Evolutionary conservation across 1,284 basidiomycete genomes (phyloP), one percentile per base, ranked within the genome.

Genomic region (Abortiporus biennis): DNA sequence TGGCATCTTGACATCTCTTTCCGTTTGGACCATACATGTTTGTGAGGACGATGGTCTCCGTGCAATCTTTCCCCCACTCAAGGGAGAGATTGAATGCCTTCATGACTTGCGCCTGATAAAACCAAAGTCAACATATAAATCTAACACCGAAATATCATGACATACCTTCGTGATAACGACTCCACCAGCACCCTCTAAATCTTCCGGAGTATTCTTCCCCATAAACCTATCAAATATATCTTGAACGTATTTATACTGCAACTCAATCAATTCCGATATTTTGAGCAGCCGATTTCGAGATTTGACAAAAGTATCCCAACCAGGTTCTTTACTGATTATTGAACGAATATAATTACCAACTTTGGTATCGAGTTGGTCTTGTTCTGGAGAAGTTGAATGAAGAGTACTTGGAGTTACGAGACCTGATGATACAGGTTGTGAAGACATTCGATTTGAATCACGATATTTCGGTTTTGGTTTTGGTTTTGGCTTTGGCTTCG

Each of bases 1-100:
- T 62, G 30, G 64, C 48, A 49, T 84, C 73, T 54, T 72, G 66
- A 40, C 57, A 63, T 35, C 71, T 66, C 21, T 57, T 58, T 5
- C 80, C 80, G 8, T 68, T 59, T 24, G 69, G 66, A 2, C 83
- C 84, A 51, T 85, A 85, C 42, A 74, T 56, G 16, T 54, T 53
- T 34, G 79, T 58, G 24, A 85, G 67, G 6, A 47, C 44, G 36
- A 79, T 56, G 5, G 71, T 76, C 49, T 79, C 78, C 13, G 63
- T 59, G 54, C 75, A 76, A 19, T 70, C 67, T 12, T 65, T 56
- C 2, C 66, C 66, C 65, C 71, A 78, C 25, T 59, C 53, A 19
- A 50, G 33, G 44, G 71, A 65, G 17, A 80, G 55, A 15, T 66
- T 63, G 40, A 85, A 63, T 8, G 76, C 77, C 27, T 58, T 59